A percentile compares a stretch with the other conserved stretches of the same genome.
Evolutionary conservation across 148 eudicot genomes (phyloP).

Genomic region (Persicaria maculosa): DNA sequence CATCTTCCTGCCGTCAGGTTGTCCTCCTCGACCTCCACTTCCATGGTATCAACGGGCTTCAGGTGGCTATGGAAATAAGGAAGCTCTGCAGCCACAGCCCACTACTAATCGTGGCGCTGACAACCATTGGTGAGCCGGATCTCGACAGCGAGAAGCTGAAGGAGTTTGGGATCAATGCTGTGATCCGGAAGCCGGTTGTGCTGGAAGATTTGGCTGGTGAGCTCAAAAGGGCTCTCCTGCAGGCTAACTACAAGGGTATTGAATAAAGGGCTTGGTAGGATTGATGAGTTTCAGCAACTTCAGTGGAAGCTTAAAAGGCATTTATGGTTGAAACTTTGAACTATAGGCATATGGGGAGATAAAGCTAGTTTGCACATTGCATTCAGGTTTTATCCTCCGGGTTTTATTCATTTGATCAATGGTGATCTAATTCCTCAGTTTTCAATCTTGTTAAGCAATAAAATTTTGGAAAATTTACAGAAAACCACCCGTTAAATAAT

Average conservation of each 20-base stretch:
- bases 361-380: neutral
- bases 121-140: constrained; percentile 25
- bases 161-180: constrained; percentile 36
- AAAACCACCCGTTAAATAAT: too few species aligned
- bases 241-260: neutral
- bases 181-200: constrained; percentile 39
- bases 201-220: constrained; percentile 37
- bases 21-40: constrained; percentile 14
- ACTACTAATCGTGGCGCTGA: constrained; percentile 43
- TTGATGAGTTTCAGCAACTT: neutral
- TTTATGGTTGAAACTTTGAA: neutral
- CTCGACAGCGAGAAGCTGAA: constrained; percentile 25
- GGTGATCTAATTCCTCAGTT: too few species aligned
- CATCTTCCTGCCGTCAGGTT: constrained; percentile 17
- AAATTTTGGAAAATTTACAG: too few species aligned
- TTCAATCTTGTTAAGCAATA: too few species aligned
- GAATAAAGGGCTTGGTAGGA: neutral
- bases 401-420: too few species aligned
- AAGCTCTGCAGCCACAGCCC: constrained; percentile 30
- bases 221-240: constrained; percentile 31
- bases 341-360: neutral
- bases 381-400: neutral
- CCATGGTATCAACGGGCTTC: constrained; percentile 31
- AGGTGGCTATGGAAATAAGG: constrained; percentile 19
- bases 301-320: neutral